Evolutionary conservation across 306 rosid species (phyloP).

Genomic region (Arachis stenosperma): DNA sequence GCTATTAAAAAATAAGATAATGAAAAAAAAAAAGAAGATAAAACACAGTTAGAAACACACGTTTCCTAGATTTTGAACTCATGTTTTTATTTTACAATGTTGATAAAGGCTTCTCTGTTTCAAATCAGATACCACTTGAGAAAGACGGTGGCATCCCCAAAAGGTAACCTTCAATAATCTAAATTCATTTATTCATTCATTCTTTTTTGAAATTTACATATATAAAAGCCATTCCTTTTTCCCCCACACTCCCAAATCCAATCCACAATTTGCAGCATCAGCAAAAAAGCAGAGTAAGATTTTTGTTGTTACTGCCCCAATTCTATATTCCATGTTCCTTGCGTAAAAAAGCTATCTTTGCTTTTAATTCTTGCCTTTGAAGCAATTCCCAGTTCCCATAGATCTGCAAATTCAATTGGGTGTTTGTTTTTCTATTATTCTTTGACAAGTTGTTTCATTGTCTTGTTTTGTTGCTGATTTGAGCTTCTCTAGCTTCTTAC

Average conservation of each 20-base stretch:
- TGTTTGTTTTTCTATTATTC: background rate
- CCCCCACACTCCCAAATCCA: background rate
- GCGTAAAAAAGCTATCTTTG: background rate
- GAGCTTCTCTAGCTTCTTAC: background rate
- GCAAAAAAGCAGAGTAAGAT: constrained; percentile 3
- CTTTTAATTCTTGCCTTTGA: constrained; percentile 13
- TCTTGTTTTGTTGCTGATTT: constrained; percentile 10
- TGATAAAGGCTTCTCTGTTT: background rate
- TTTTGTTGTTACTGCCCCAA: background rate
- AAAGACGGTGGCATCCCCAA: background rate
- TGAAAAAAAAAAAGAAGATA: too few species aligned
- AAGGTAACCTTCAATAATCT: background rate
- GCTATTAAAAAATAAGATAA: too few species aligned
- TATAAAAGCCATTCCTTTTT: background rate
- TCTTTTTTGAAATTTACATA: background rate
- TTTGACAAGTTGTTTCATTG: background rate
- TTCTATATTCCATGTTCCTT: constrained; percentile 1
- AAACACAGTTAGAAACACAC: too few species aligned
- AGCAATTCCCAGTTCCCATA: constrained; percentile 26
- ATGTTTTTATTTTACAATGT: background rate
- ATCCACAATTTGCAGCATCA: background rate
- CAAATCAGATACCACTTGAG: background rate
- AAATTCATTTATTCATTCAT: background rate
- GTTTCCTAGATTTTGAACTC: too few species aligned
- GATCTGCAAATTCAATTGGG: constrained; percentile 38